phyloP scores from a whole-genome alignment of 306 rosid genomes.

The Carpinus viminea region DNA sequence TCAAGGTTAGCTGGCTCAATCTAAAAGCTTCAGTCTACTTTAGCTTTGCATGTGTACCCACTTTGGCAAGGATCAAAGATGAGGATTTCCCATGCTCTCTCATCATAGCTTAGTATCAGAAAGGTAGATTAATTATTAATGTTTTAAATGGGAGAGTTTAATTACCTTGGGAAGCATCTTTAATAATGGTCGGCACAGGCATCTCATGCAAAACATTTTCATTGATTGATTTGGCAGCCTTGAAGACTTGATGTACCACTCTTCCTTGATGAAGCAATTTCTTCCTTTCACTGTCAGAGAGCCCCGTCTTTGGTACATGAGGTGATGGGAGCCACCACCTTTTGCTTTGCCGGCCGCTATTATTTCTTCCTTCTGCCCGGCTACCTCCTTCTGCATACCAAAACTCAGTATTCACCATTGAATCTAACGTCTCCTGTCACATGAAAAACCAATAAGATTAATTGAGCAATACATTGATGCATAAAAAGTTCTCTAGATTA shows the following conservation, averaged over 20 bases:
- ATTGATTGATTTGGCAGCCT: conserved; percentile 87
- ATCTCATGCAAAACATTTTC: conserved; percentile 79
- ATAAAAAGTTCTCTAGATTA: conserved; percentile 11
- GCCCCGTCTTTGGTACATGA: conserved; percentile 70
- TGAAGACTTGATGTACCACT: conserved; percentile 78
- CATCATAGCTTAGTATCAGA: background rate
- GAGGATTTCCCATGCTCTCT: background rate
- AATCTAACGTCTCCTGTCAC: conserved; percentile 77
- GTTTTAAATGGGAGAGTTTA: background rate
- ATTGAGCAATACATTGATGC: background rate
- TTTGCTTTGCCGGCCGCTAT: conserved; percentile 45
- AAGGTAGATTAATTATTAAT: background rate
- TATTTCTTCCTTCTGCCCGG: conserved; percentile 66
- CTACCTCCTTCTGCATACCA: conserved; percentile 91
- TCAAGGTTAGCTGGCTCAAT: background rate
- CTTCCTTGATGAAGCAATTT: conserved; percentile 63
- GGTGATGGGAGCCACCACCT: conserved; percentile 96
- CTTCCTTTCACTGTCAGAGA: conserved; percentile 64
- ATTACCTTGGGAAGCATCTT: conserved; percentile 82
- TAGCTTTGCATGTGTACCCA: background rate
- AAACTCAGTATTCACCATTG: conserved; percentile 83
- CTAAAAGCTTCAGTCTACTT: background rate
- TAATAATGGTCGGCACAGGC: conserved; percentile 69
- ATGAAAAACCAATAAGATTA: conserved; percentile 17
- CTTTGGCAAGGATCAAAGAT: background rate